These are phyloP conservation scores for Ormosia emarginata DNA, from an alignment of 306 rosid genomes.

Conservation along the genomic window DNA sequence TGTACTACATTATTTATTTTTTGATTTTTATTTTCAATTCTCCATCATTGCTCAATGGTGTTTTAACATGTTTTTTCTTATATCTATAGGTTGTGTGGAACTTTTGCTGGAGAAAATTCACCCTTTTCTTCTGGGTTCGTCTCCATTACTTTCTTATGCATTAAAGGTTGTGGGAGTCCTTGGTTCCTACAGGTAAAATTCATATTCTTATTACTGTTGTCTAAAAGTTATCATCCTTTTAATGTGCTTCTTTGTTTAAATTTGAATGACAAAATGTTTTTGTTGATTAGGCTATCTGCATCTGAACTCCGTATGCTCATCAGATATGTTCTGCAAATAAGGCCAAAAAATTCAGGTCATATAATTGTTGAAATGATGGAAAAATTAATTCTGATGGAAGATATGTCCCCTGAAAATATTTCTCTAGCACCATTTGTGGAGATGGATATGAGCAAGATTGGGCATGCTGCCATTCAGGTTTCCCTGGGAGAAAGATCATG, in stretches of 20 bases:
- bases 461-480: slow-evolving; percentile 97
- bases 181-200: slow-evolving; percentile 86
- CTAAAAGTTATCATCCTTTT: slow-evolving; percentile 18
- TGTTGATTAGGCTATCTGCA: slow-evolving; percentile 71
- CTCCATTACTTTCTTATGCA: slow-evolving; percentile 81
- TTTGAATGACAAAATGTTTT: slow-evolving; percentile 28
- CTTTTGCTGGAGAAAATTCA: slow-evolving; percentile 85
- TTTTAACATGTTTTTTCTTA: not conserved
- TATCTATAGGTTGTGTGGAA: slow-evolving; percentile 81
- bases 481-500: slow-evolving; percentile 99
- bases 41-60: slow-evolving; percentile 2
- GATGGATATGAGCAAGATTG: slow-evolving; percentile 93
- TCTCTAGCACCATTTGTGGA: slow-evolving; percentile 92
- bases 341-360: slow-evolving; percentile 74
- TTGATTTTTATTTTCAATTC: slow-evolving; percentile 19
- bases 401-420: slow-evolving; percentile 67
- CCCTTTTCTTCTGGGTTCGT: slow-evolving; percentile 83
- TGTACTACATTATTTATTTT: slow-evolving; percentile 19
- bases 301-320: slow-evolving; percentile 78
- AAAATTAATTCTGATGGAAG: slow-evolving; percentile 74
- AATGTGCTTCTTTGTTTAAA: not conserved
- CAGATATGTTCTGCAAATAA: slow-evolving; percentile 79
- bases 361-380: slow-evolving; percentile 90
- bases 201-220: not conserved
- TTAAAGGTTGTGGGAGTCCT: slow-evolving; percentile 88